Evolutionary conservation across 177 flowering plant species (phyloP).

Genomic region (Tripterygium wilfordii): DNA sequence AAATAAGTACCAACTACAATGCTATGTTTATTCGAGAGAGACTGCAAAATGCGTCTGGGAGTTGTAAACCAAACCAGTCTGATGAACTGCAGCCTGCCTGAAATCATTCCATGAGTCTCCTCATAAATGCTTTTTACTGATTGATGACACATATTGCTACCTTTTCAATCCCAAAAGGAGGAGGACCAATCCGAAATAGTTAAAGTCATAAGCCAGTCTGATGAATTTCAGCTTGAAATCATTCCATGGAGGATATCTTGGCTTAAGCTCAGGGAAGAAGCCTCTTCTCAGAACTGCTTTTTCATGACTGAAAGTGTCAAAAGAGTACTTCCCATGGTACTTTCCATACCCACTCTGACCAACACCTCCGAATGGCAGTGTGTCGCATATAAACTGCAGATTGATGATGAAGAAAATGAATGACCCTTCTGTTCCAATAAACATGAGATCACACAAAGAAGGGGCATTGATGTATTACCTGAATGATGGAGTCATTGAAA

Average conservation of each 20-base stretch:
- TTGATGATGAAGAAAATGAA: not conserved
- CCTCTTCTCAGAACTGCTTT: conserved; percentile 59
- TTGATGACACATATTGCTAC: too few species aligned
- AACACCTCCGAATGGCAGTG: conserved; percentile 83
- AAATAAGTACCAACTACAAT: too few species aligned
- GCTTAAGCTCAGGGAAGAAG: conserved; percentile 43
- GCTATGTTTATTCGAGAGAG: too few species aligned
- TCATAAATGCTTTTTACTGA: too few species aligned
- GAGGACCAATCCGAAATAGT: conserved; percentile 47
- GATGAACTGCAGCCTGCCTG: too few species aligned
- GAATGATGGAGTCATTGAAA: conserved; percentile 70
- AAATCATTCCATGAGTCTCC: too few species aligned
- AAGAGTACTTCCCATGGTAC: conserved; percentile 89
- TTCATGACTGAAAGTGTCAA: conserved; percentile 81
- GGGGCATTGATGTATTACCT: conserved; percentile 31
- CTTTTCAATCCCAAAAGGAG: conserved; percentile 46
- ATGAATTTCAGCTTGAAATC: conserved; percentile 49
- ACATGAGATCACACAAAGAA: not conserved
- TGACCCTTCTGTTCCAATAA: not conserved
- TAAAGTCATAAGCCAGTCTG: conserved; percentile 34
- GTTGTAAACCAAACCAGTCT: too few species aligned
- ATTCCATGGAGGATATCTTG: conserved; percentile 88
- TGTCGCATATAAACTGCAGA: conserved; percentile 58
- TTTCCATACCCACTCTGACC: conserved; percentile 83
- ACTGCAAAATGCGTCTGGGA: too few species aligned